Percentiles rank a stretch among this genome's conserved stretches.
Conservation (phyloP, 306 rosid genomes). For the Cucumis hystrix region DNA sequence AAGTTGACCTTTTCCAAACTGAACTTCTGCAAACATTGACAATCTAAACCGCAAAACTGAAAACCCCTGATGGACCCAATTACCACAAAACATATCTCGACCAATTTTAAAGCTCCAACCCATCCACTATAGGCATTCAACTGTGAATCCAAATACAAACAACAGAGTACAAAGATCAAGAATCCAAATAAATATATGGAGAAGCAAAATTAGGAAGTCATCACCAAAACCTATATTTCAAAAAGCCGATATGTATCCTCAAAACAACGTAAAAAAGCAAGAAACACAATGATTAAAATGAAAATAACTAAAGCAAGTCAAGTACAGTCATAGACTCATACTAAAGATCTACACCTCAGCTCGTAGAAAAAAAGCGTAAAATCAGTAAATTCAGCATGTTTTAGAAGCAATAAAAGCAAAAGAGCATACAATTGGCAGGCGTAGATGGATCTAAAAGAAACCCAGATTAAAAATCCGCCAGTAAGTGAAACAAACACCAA, state of each 20-base stretch:
- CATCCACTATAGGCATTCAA: not conserved
- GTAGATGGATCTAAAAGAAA: conserved; percentile 5
- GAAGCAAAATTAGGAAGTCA: not conserved
- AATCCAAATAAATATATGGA: not conserved
- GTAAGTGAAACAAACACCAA: not conserved
- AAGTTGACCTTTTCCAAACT: not conserved
- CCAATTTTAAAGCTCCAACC: not conserved
- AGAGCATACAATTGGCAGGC: not conserved
- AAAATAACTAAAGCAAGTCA: not conserved
- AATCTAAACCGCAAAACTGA: not conserved
- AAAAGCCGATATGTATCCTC: not conserved
- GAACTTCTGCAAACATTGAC: not conserved
- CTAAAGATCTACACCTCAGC: not conserved
- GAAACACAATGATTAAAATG: not conserved
- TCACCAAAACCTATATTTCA: not conserved
- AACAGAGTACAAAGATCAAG: not conserved
- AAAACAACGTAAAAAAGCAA: not conserved
- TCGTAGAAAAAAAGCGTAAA: not conserved
- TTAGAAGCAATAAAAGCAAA: not conserved
- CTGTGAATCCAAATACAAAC: conserved; percentile 3
- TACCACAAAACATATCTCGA: not conserved
- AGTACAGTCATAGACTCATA: not conserved
- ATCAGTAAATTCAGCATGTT: not conserved
- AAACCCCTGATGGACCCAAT: not conserved
- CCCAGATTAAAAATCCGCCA: not conserved